Evolutionary conservation across 495 filamentous ascomycete species (phyloP).

Genomic region (Hyaloscypha hepaticicola): DNA sequence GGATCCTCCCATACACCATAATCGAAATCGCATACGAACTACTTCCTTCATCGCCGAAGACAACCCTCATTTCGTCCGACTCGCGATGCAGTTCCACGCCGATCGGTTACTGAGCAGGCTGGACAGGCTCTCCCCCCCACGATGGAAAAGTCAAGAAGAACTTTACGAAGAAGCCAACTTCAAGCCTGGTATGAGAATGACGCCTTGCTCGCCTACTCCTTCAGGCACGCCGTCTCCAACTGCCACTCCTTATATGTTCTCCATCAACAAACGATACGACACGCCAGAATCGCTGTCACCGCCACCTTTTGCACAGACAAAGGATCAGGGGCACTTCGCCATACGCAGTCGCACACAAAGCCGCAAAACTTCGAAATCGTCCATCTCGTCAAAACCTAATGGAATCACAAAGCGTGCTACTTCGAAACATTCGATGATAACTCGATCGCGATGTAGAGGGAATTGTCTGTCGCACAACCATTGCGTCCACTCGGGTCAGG

Average conservation of each 20-base stretch:
- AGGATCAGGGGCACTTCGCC: not conserved
- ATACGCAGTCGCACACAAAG: not conserved
- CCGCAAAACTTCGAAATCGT: not conserved
- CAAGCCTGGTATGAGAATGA: conserved; percentile 1
- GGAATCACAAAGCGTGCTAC: not conserved
- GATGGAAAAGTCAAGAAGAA: conserved; percentile 2
- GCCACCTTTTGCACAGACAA: not conserved
- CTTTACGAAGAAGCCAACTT: conserved; percentile 1
- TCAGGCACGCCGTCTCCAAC: not conserved
- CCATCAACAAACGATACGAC: conserved; percentile 1
- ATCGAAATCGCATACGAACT: not conserved
- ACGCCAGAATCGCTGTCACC: not conserved
- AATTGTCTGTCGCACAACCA: not conserved
- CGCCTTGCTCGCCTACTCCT: not conserved
- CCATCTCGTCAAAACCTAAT: not conserved
- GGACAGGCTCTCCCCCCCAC: not conserved
- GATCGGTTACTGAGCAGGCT: not conserved
- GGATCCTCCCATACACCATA: not conserved
- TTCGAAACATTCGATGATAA: conserved; percentile 1
- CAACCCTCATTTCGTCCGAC: not conserved
- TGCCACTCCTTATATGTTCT: not conserved
- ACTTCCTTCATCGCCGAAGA: conserved; percentile 1
- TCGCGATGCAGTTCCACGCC: conserved; percentile 1
- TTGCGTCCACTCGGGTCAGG: not conserved
- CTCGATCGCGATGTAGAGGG: conserved; percentile 1